Base-by-base conservation (phyloP, 257 asterid species). In the Scutellaria barbata region DNA sequence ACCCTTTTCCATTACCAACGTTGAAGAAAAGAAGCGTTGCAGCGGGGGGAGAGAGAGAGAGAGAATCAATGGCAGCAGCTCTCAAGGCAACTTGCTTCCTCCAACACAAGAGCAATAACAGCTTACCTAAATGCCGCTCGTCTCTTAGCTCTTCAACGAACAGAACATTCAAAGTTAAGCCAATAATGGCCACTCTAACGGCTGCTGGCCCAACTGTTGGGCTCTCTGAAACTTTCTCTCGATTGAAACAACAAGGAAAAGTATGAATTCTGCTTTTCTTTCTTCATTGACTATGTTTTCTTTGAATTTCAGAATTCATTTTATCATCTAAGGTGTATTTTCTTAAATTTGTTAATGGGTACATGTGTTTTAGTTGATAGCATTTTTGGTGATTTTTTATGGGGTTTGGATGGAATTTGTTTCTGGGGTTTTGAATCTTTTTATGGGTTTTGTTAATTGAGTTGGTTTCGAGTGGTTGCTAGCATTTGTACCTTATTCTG, bases 221-320 rank as follows among this genome's bases (percentile, higher is more conserved):
- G 8, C 79, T 92, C 47, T 78, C 96, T 17, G 85, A 89, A 66
- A 92, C 98, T 64, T 86, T 92, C 76, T 73, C 87, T 45, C 85
- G 70, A 11, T 77, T 92, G 74, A 92, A 76, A 69, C 64, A 81
- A 66, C 82, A 84, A 57, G 94, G 96, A 63, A 87, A 88, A 69
- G 98, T 92, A 81, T 22, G 80, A 10, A 54, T 68, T 63, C 37
- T 0, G 6, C 6, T 35, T n/a, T 56, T 12, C 45, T 40, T 68
- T 59, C 30, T 13, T 10, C n/a, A 37, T 52, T 54, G 5, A 10
- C 8, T 12, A 33, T 58, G 10, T 14, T 54, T 16, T 5, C 4
- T 71, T 14, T 16, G 30, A 40, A 6, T 50, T 30, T 46, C 57
- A 6, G 6, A 45, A 14, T 46, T 59, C 25, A 22, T 35, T 46